phyloP scores from a whole-genome alignment of 1,139 yeast species.

The Groenewaldozyma auringiensis region DNA sequence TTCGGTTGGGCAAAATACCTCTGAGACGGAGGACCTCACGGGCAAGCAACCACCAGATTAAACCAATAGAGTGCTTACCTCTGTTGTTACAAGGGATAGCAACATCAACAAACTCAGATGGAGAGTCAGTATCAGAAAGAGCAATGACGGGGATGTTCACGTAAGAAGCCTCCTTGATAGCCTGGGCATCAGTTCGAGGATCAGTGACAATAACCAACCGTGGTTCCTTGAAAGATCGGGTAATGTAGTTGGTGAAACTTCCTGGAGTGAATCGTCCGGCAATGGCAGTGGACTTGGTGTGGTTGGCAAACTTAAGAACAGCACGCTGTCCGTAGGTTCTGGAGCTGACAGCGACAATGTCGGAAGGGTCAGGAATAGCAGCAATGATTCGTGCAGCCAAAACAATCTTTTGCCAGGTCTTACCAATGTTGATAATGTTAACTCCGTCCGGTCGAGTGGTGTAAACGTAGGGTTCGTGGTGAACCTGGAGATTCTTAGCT shows the following conservation, averaged over 20 bases:
- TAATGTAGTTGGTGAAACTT: slow-evolving; percentile 99
- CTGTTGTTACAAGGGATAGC: slow-evolving; percentile 99
- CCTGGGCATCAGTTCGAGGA: slow-evolving; percentile 99
- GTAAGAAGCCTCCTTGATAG: slow-evolving; percentile 99
- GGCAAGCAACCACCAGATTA: slow-evolving; percentile 98
- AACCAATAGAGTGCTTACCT: slow-evolving; percentile 99
- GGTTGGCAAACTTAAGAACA: slow-evolving; percentile 98
- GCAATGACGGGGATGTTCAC: slow-evolving; percentile 99
- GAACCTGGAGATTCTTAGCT: slow-evolving; percentile 99
- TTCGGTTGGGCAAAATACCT: slow-evolving; percentile 96
- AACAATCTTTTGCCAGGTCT: slow-evolving; percentile 99
- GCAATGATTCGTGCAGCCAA: slow-evolving; percentile 99
- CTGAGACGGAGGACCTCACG: slow-evolving; percentile 99
- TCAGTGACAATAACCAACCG: slow-evolving; percentile 98
- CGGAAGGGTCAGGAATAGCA: slow-evolving; percentile 97
- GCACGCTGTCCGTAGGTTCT: slow-evolving; percentile 99
- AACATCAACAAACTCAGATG: slow-evolving; percentile 97
- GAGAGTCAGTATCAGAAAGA: slow-evolving; percentile 97
- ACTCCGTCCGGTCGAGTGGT: slow-evolving; percentile 99
- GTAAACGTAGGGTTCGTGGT: slow-evolving; percentile 99
- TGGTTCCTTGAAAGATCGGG: slow-evolving; percentile 99
- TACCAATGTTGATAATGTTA: slow-evolving; percentile 94
- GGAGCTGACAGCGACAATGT: slow-evolving; percentile 97
- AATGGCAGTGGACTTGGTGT: slow-evolving; percentile 99
- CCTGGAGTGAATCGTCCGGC: slow-evolving; percentile 99